Evolutionary conservation across 2,329 filamentous ascomycete genomes (phyloP), one percentile per base, ranked within the genome.

Genomic region (Thermomyces lanuginosus): DNA sequence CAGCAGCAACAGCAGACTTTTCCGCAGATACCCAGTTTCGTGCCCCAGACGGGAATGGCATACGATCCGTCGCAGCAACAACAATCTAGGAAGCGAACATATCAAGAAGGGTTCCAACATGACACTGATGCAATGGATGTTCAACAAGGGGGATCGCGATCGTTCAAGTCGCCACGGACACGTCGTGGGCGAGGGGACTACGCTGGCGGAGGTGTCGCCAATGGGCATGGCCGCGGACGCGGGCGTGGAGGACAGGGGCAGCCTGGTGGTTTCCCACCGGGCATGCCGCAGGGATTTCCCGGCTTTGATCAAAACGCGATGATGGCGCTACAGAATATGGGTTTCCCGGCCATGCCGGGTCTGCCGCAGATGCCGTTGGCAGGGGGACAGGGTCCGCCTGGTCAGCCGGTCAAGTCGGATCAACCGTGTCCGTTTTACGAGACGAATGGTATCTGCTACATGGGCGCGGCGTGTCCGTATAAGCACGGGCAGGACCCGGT

Each of bases 341-440:
- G 58, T 2, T 55, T 68, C 28, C 54, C 63, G 16, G 52, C 55
- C 28, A 54, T 63, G 37, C 53, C 61, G 12, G 53, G 56, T 2
- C 54, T 63, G 48, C 54, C 61, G 6, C 44, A 46, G 9, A 45
- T 60, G 34, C 58, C 58, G 10, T 43, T 49, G 8, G 32, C 39
- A 27, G 42, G 48, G 22, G 37, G 36, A 8, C 41, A 34, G 26
- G 45, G 45, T 9, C n/a, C n/a, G n/a, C n/a, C n/a, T n/a, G 38
- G 46, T 10, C 42, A 49, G 26, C 41, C 38, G 22, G 27, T 44
- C 28, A 41, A 56, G 39, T 41, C 44, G 32, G 38, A 51, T 28
- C 40, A 55, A 44, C 55, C 61, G 26, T 73, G 69, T 41, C 54
- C 53, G 20, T 64, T 69, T 42, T 72, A 70, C 36, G 65, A 72